phyloP scores from a whole-genome alignment of 2,329 filamentous ascomycete genomes.

The Tympanopsis confertula region DNA sequence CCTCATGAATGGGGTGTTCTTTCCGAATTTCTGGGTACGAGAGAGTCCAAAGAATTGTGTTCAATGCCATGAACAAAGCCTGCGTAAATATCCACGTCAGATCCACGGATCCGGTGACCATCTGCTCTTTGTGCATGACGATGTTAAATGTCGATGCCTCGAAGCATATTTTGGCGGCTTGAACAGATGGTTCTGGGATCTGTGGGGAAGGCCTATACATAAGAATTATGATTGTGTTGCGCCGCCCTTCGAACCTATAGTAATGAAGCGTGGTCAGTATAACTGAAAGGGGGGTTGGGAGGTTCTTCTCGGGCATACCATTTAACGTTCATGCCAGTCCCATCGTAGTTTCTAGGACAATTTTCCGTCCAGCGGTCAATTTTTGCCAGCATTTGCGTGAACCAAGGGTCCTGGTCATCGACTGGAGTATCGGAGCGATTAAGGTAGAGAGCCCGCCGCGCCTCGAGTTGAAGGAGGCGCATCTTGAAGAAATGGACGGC shows the following conservation, averaged over 20 bases:
- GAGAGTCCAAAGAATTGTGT: slow-evolving; percentile 51
- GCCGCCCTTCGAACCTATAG: slow-evolving; percentile 46
- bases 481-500: slow-evolving; percentile 57
- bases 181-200: slow-evolving; percentile 43
- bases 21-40: slow-evolving; percentile 50
- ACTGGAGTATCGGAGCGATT: slow-evolving; percentile 42
- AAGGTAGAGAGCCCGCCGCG: slow-evolving; percentile 46
- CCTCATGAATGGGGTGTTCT: slow-evolving; percentile 41
- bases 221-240: slow-evolving; percentile 55
- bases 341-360: slow-evolving; percentile 47
- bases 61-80: slow-evolving; percentile 54
- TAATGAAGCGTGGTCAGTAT: too few species aligned
- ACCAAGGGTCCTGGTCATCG: slow-evolving; percentile 52
- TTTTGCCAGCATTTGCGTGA: slow-evolving; percentile 45
- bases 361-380: slow-evolving; percentile 46
- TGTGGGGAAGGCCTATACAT: slow-evolving; percentile 53
- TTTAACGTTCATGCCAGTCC: slow-evolving; percentile 45
- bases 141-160: slow-evolving; percentile 51
- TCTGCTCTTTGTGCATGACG: slow-evolving; percentile 47
- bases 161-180: slow-evolving; percentile 45
- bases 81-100: slow-evolving; percentile 58
- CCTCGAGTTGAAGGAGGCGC: slow-evolving; percentile 50
- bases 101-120: slow-evolving; percentile 42
- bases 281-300: too few species aligned
- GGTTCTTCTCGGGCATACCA: slow-evolving; percentile 25